Base-by-base conservation (phyloP, 2,329 filamentous ascomycete genomes). In the Hymenoscyphus linearis region DNA sequence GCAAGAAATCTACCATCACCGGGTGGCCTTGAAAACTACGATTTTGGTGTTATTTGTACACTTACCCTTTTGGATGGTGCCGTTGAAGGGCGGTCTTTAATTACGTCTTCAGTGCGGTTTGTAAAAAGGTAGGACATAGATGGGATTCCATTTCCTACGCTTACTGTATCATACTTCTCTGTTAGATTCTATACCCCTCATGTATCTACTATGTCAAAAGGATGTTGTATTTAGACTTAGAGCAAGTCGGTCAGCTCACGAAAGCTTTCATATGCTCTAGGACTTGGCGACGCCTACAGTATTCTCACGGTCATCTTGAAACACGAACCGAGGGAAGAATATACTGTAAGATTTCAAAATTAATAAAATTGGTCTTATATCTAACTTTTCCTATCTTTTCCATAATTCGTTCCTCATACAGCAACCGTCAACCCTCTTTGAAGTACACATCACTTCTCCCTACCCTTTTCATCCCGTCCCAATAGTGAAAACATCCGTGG, bases 91-190 rank as follows among this genome's bases (percentile, higher is more conserved):
- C 80, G 82, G 69, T 85, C 84, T 0, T 81, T 76, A 55, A 82
- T 75, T 6, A 70, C 86, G 54, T 86, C 85, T 69, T 82, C 85
- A 40, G 80, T 84, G n/a, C 82, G 83, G 5, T 80, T 79, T 71
- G 76, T 74, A 10, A 66, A 61, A 58, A 61, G 59, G 65, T 63
- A 40, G 66, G 57, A 40, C 50, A 25, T 2, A 58, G 62, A 59
- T 22, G 53, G 60, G 3, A 66, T 67, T 55, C 12, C 13, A 53
- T 31, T 13, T 53, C 25, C 5, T n/a, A 14, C 25, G 26, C 13
- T n/a, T 27, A 25, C 12, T 53, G 25, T 3, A 27, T 34, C 2
- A 16, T 53, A 18, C n/a, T 22, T 5, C n/a, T 18, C 2, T 22
- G 37, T 40, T 6, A 13, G 37, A 40, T n/a, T 40, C 3, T 50